Percentiles rank a stretch among this genome's conserved stretches.
Conservation (phyloP, 805 yeast genomes). For the Kodamaea leandrae region DNA sequence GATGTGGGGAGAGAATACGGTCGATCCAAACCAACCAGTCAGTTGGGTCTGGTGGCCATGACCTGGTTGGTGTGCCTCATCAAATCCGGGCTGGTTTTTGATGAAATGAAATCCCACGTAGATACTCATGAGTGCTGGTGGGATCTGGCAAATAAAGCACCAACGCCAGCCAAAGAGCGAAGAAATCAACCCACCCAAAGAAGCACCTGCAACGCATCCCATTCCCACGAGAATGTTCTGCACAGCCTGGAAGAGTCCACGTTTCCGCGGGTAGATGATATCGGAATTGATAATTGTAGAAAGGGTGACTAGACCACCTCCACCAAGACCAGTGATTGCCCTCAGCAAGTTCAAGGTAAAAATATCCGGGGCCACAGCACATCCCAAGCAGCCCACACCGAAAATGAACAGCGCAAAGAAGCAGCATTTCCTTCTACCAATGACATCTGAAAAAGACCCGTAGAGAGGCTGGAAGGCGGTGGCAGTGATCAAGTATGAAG, state of each 20-base stretch:
- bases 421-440: slow-evolving; percentile 35
- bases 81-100: slow-evolving; percentile 25
- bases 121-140: slow-evolving; percentile 46
- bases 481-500: slow-evolving; percentile 39
- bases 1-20: slow-evolving; percentile 7
- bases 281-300: slow-evolving; percentile 40
- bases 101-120: slow-evolving; percentile 27
- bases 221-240: slow-evolving; percentile 36
- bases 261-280: slow-evolving; percentile 31
- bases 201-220: slow-evolving; percentile 66
- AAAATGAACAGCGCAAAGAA: slow-evolving; percentile 34
- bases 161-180: slow-evolving; percentile 62
- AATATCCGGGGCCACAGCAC: slow-evolving; percentile 29
- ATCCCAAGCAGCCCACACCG: slow-evolving; percentile 36
- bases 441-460: slow-evolving; percentile 38
- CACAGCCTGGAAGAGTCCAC: slow-evolving; percentile 41
- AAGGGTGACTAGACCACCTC: slow-evolving; percentile 39
- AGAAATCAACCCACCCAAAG: slow-evolving; percentile 57
- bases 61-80: slow-evolving; percentile 2
- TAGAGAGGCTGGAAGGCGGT: slow-evolving; percentile 43
- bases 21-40: too few relatives aligned
- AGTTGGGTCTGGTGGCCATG: too few relatives aligned
- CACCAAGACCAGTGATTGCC: slow-evolving; percentile 41
- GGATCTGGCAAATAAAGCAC: slow-evolving; percentile 53
- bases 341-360: slow-evolving; percentile 29